Conservation (phyloP, 768 basidiomycete species). For the Pleurotus ostreatus region DNA sequence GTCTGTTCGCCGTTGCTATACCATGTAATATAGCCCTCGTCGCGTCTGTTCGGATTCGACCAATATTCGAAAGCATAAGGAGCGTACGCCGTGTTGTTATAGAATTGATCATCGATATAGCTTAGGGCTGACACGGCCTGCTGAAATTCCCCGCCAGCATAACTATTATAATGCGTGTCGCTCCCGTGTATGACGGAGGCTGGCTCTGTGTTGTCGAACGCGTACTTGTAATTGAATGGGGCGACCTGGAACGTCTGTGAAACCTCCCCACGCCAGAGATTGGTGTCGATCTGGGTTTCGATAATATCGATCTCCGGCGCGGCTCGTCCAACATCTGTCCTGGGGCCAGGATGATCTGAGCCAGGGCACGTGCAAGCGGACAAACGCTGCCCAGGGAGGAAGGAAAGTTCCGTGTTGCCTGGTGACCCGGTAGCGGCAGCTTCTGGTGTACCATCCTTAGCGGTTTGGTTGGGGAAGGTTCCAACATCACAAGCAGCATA, state of each 20-base stretch:
- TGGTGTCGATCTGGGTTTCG: slow-evolving; percentile 72
- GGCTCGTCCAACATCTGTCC: slow-evolving; percentile 58
- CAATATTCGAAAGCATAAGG: slow-evolving; percentile 80
- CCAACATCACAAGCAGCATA: slow-evolving; percentile 86
- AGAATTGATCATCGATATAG: slow-evolving; percentile 49
- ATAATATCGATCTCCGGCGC: slow-evolving; percentile 93
- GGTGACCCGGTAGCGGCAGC: slow-evolving; percentile 50
- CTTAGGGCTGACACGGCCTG: slow-evolving; percentile 71
- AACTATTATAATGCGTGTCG: slow-evolving; percentile 55
- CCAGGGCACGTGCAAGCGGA: slow-evolving; percentile 87
- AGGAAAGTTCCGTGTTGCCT: slow-evolving; percentile 59
- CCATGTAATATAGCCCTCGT: slow-evolving; percentile 85
- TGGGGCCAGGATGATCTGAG: slow-evolving; percentile 87
- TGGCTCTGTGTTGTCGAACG: slow-evolving; percentile 50
- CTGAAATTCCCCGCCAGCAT: slow-evolving; percentile 68
- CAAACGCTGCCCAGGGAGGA: slow-evolving; percentile 80
- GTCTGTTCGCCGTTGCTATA: slow-evolving; percentile 57
- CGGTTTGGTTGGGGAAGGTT: slow-evolving; percentile 79
- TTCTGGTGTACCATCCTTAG: slow-evolving; percentile 50
- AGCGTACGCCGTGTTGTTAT: slow-evolving; percentile 50
- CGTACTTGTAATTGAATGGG: slow-evolving; percentile 71
- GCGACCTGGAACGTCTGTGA: slow-evolving; percentile 82
- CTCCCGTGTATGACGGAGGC: slow-evolving; percentile 51
- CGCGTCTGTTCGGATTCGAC: slow-evolving; percentile 61
- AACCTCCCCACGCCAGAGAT: slow-evolving; percentile 51